Percentiles rank a stretch among this genome's conserved stretches.
phyloP scores from a whole-genome alignment of 495 filamentous ascomycete species.

The Penicillium manginii region DNA sequence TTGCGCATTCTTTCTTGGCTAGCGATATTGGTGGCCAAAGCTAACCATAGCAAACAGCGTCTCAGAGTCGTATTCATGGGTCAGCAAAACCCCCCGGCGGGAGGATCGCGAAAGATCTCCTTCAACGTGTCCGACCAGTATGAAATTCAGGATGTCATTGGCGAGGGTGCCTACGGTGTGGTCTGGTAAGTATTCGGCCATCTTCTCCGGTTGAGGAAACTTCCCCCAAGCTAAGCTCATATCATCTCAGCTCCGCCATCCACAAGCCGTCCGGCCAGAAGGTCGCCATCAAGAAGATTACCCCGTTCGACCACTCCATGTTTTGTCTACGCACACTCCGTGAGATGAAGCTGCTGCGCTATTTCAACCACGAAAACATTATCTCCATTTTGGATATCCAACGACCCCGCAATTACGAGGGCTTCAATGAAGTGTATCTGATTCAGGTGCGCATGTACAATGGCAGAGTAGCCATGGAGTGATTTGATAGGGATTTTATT shows the following conservation, averaged over 20 bases:
- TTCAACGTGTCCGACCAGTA: constrained; percentile 99
- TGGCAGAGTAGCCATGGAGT: not conserved
- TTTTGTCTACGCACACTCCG: constrained; percentile 96
- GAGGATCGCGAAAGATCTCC: constrained; percentile 90
- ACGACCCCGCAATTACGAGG: constrained; percentile 93
- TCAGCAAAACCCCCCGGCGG: constrained; percentile 49
- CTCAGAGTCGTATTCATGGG: constrained; percentile 40
- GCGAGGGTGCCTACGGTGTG: constrained; percentile 98
- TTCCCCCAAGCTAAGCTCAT: constrained; percentile 25
- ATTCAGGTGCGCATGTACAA: constrained; percentile 72
- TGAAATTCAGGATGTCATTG: constrained; percentile 98
- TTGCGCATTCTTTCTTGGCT: not conserved
- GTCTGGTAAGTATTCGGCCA: constrained; percentile 73
- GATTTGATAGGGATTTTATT: not conserved
- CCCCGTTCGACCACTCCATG: constrained; percentile 98
- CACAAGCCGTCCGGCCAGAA: constrained; percentile 99
- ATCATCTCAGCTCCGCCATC: constrained; percentile 78
- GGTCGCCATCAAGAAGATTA: constrained; percentile 99
- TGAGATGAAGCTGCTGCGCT: constrained; percentile 98
- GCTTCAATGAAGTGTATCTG: constrained; percentile 97
- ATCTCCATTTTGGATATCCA: constrained; percentile 99
- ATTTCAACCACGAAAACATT: constrained; percentile 99
- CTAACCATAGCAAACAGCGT: not conserved
- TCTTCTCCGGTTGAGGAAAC: not conserved
- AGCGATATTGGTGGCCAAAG: not conserved